A percentile compares a stretch with the other conserved stretches of the same genome.
Conservation (phyloP, 2,329 filamentous ascomycete genomes). For the Diaporthe sp. region DNA sequence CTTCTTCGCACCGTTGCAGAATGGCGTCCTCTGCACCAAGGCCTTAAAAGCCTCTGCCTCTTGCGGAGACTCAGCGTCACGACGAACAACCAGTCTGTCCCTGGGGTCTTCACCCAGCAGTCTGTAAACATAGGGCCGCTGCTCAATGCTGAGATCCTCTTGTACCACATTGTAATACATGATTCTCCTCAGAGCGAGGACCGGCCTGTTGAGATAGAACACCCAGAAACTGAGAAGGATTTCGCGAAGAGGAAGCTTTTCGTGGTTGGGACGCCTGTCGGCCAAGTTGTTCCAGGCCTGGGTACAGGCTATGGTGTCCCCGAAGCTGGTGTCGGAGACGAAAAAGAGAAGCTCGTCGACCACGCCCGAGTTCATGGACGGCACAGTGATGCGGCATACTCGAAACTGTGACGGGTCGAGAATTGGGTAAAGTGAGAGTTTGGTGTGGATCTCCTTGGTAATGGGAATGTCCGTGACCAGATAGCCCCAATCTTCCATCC, state of each 20-base stretch:
- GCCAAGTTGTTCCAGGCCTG: neutral
- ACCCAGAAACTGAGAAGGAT: neutral
- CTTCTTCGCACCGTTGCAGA: neutral
- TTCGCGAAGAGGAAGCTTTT: neutral
- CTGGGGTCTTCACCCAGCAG: neutral
- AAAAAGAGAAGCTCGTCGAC: neutral
- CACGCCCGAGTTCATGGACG: rapidly evolving
- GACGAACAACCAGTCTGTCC: neutral
- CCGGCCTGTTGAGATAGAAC: neutral
- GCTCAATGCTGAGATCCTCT: rapidly evolving
- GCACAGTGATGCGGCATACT: neutral
- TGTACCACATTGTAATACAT: neutral
- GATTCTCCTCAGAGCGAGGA: rapidly evolving
- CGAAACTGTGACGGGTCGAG: neutral
- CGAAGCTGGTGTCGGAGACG: neutral
- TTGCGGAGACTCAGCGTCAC: rapidly evolving
- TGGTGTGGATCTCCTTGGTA: too few relatives aligned
- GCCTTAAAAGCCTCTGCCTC: neutral
- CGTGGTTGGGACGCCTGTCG: neutral
- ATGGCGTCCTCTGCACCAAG: neutral
- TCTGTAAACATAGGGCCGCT: neutral
- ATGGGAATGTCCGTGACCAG: rapidly evolving
- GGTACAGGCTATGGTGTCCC: rapidly evolving
- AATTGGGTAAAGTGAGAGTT: neutral
- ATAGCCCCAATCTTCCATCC: neutral